These are phyloP conservation scores for Maudiozyma turicensis DNA, from an alignment of 805 yeast genomes.

Conservation along the genomic window DNA sequence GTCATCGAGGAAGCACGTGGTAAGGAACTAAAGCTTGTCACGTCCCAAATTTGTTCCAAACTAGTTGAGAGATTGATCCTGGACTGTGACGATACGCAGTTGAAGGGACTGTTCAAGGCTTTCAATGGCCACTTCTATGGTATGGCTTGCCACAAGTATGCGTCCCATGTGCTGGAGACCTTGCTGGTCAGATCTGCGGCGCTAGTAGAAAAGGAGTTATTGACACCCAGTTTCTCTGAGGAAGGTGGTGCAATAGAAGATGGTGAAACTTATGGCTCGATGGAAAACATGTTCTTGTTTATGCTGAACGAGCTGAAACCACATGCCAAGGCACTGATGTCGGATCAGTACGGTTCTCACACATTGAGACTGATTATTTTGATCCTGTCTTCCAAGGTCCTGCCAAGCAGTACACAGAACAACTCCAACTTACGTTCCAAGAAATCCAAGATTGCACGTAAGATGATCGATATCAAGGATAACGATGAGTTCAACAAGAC, in stretches of 20 bases:
- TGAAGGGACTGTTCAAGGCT: constrained; percentile 53
- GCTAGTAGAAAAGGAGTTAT: constrained; percentile 61
- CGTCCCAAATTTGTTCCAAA: constrained; percentile 92
- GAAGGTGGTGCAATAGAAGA: constrained; percentile 25
- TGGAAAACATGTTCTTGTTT: constrained; percentile 56
- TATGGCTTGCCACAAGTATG: constrained; percentile 75
- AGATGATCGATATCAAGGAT: constrained; percentile 82
- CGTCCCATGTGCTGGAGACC: constrained; percentile 91
- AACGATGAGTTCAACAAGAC: constrained; percentile 57
- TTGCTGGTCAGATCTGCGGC: constrained; percentile 67
- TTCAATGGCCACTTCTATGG: constrained; percentile 70
- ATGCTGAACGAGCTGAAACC: constrained; percentile 63
- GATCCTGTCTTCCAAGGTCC: constrained; percentile 63
- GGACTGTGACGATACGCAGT: constrained; percentile 51
- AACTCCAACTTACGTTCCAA: constrained; percentile 74
- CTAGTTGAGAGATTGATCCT: constrained; percentile 79
- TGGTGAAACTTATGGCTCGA: constrained; percentile 37
- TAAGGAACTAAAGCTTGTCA: constrained; percentile 82
- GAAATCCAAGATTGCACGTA: constrained; percentile 79
- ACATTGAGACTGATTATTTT: constrained; percentile 64
- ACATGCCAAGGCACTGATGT: constrained; percentile 46
- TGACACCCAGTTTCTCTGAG: constrained; percentile 34
- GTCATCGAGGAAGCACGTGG: constrained; percentile 81
- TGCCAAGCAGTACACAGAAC: constrained; percentile 62
- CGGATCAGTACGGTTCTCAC: constrained; percentile 82